Conservation (phyloP, 1,284 basidiomycete genomes). For the Trichosporon inkin region DNA sequence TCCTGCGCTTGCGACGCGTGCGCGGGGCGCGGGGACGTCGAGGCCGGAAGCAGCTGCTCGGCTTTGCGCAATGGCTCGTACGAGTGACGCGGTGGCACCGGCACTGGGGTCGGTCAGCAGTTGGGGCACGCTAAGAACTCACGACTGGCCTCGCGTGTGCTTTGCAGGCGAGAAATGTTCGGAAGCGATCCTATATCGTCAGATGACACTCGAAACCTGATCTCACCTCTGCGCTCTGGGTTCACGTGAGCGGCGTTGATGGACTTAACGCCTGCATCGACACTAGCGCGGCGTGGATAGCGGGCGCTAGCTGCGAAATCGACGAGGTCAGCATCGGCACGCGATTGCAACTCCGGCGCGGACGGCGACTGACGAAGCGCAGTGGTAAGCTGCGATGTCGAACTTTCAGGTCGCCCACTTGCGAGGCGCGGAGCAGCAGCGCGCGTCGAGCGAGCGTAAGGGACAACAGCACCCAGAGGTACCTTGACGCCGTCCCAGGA, state of each 20-base stretch:
- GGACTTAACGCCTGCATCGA: neutral
- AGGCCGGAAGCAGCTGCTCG: neutral
- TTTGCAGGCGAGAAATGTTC: neutral
- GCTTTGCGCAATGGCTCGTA: neutral
- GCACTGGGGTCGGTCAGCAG: neutral
- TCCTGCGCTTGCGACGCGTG: too few species aligned
- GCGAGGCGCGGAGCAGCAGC: neutral
- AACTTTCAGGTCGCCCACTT: neutral
- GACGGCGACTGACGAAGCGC: neutral
- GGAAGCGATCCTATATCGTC: constrained; percentile 1
- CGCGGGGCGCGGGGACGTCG: too few species aligned
- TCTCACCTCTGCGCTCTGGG: neutral
- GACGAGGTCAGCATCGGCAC: neutral
- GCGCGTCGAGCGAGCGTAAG: neutral
- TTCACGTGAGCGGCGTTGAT: neutral
- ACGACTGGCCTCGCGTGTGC: neutral
- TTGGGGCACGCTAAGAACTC: neutral
- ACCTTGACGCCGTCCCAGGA: constrained; percentile 22
- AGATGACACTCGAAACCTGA: neutral
- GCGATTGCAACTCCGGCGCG: neutral
- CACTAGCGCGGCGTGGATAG: neutral
- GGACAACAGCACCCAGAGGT: constrained; percentile 17
- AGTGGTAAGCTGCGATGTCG: neutral
- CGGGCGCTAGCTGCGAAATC: neutral
- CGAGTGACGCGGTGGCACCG: neutral